Evolutionary conservation across 2,329 filamentous ascomycete species (phyloP), one percentile per base, ranked within the genome.

Genomic region (Bipolaris bicolor): DNA sequence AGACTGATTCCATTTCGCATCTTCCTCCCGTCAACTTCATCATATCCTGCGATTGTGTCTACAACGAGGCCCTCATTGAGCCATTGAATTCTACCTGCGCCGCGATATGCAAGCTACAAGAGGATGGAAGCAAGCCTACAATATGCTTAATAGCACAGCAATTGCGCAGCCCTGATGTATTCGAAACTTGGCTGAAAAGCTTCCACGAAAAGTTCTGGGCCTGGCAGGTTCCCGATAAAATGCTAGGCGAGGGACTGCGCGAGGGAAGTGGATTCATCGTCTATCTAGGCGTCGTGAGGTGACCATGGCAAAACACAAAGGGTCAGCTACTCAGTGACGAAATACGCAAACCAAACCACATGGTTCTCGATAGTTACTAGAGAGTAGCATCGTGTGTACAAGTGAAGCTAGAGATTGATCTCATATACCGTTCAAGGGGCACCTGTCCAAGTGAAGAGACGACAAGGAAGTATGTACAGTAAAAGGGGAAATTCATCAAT

Each of bases 41-140:
- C 10, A 74, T 98, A 34, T 92, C 92, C 3, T 96, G 92, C 71
- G 95, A 99, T 76, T 97, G 93, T 76, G 89, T 99, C 65, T 99
- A 96, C 81, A 99, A 98, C 77, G 91, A 97, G 64, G 86, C 90
- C 2, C 84, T 98, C 3, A 86, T 98, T 22, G 80, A 85, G 41
- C 92, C 93, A 0, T 85, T 98, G 47, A 90, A 95, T n/a, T 85
- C 88, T 67, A 90, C 91, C 0, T 96, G 91, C 73, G 86, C 82
- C 5, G 90, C 96, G 61, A 83, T 88, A 22, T 96, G 92, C 75
- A 79, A 79, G 9, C 76, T 94, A 16, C 18, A 31, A n/a, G n/a
- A 47, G 7, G 33, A 56, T 1, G 33, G 49, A 1, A 55, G 62
- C 10, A 67, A 55, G 45, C 84, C 89, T 2, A 89, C 90, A 5